Evolutionary conservation across 257 asterid genomes (phyloP).

Genomic region (Prunella vulgaris): DNA sequence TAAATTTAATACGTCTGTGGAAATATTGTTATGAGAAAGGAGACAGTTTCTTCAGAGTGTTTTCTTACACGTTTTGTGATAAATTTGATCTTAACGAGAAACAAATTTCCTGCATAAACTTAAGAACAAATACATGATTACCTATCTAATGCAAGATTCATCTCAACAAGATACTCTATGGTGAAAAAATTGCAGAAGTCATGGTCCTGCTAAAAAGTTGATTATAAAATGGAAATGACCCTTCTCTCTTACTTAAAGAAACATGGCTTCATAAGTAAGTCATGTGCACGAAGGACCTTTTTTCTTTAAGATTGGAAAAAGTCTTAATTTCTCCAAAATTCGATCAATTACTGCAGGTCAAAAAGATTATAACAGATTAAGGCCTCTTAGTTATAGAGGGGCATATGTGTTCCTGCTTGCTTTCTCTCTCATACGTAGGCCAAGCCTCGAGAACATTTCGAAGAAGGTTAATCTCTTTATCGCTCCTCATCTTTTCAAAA

Average conservation of each 20-base stretch:
- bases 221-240: background rate
- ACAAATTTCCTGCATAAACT: background rate
- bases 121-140: no score
- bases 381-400: conserved; percentile 87
- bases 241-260: conserved; percentile 13
- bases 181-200: background rate
- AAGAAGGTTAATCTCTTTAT: conserved; percentile 47
- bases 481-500: conserved; percentile 14
- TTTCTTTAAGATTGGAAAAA: background rate
- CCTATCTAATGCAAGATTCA: background rate
- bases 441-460: conserved; percentile 81
- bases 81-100: conserved; percentile 5
- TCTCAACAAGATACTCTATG: background rate
- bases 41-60: background rate
- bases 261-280: conserved; percentile 1
- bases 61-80: background rate
- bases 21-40: background rate
- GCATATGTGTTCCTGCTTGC: conserved; percentile 83
- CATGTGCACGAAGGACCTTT: conserved; percentile 17
- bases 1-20: background rate
- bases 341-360: conserved; percentile 50
- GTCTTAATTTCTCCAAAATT: conserved; percentile 12
- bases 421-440: conserved; percentile 82
- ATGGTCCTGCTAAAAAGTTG: conserved; percentile 3
- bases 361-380: conserved; percentile 82